phyloP scores from a whole-genome alignment of 495 filamentous ascomycete genomes.

The Penicillium paxilli region DNA sequence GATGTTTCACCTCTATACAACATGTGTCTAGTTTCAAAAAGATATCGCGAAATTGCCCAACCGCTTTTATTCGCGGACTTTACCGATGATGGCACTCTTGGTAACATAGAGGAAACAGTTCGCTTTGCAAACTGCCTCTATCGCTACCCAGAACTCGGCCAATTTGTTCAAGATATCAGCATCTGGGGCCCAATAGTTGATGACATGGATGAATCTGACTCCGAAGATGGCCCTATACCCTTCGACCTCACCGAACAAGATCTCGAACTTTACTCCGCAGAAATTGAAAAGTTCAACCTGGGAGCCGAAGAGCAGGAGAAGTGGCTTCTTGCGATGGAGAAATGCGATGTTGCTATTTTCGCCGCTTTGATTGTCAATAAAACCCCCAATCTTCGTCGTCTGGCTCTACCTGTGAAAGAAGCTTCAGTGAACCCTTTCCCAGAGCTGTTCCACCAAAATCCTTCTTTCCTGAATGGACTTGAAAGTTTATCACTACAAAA shows the following conservation, averaged over 20 bases:
- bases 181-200: neutral
- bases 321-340: neutral
- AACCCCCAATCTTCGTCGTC: conserved; percentile 23
- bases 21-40: conserved; percentile 23
- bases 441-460: conserved; percentile 14
- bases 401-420: conserved; percentile 12
- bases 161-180: conserved; percentile 13
- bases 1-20: conserved; percentile 7
- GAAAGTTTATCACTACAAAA: conserved; percentile 9
- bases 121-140: conserved; percentile 16
- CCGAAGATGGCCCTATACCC: too few species aligned
- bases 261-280: neutral
- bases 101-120: neutral
- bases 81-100: conserved; percentile 6
- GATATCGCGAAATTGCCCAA: conserved; percentile 22
- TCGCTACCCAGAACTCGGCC: conserved; percentile 17
- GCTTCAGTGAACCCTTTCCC: conserved; percentile 8
- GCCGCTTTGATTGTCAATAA: conserved; percentile 17
- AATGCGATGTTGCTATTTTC: conserved; percentile 13
- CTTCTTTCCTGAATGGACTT: conserved; percentile 20
- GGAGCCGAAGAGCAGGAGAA: neutral
- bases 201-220: too few species aligned
- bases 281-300: neutral
- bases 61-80: conserved; percentile 23
- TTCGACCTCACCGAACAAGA: neutral